Conservation (phyloP, 2,329 filamentous ascomycete species). For the Aurifilum marmelostoma region DNA sequence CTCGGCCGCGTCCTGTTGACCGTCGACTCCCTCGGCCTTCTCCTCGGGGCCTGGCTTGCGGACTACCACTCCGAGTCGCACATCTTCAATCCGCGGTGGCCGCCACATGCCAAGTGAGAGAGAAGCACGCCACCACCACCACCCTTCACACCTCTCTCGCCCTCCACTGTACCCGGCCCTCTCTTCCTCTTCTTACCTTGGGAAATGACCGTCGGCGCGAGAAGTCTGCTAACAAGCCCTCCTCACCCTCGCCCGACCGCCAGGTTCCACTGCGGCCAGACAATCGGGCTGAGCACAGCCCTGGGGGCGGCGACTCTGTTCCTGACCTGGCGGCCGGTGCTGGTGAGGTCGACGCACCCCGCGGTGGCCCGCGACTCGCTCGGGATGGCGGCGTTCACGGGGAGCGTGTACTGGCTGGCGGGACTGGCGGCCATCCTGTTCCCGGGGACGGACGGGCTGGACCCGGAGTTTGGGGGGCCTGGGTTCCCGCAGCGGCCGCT, state of each 20-base stretch:
- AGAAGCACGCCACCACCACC: conserved; percentile 14
- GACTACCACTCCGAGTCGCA: conserved; percentile 46
- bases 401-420: conserved; percentile 47
- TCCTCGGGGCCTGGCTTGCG: conserved; percentile 43
- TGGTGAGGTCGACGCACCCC: conserved; percentile 30
- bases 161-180: not conserved
- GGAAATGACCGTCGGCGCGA: not conserved
- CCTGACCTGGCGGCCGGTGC: conserved; percentile 42
- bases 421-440: conserved; percentile 43
- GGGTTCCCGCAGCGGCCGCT: conserved; percentile 45
- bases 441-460: conserved; percentile 45
- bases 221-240: not conserved
- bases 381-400: conserved; percentile 40
- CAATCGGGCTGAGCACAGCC: conserved; percentile 44
- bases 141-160: too few relatives aligned
- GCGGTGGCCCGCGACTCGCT: conserved; percentile 39
- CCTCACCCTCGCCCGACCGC: not conserved
- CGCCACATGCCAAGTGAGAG: conserved; percentile 50
- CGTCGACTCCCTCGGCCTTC: conserved; percentile 41
- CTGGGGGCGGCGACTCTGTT: conserved; percentile 45
- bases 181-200: not conserved
- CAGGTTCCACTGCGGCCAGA: conserved; percentile 48
- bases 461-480: conserved; percentile 48
- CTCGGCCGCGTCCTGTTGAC: conserved; percentile 47
- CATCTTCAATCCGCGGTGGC: conserved; percentile 48